Evolutionary conservation across 768 basidiomycete species (phyloP).

Genomic region (Termitomyces titanicus): DNA sequence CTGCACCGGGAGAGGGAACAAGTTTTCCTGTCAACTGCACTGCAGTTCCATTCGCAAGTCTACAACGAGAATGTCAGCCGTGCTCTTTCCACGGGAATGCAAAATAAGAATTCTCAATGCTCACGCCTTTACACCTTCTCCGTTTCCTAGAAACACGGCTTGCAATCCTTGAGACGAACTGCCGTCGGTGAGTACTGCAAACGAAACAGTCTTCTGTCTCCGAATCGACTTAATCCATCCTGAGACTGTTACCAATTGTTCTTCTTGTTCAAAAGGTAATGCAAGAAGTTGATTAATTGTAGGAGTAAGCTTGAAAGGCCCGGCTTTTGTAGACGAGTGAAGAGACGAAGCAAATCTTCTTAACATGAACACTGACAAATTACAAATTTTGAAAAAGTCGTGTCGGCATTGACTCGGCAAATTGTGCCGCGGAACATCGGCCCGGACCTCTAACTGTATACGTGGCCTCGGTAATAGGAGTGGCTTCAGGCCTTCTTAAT

Average conservation of each 20-base stretch:
- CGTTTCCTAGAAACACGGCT: slow-evolving; percentile 57
- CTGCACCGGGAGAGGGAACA: slow-evolving; percentile 38
- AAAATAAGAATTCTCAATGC: slow-evolving; percentile 2
- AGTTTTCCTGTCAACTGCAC: slow-evolving; percentile 33
- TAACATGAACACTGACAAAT: slow-evolving; percentile 1
- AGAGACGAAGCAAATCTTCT: slow-evolving; percentile 10
- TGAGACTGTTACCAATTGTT: slow-evolving; percentile 41
- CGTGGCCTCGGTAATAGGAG: not conserved
- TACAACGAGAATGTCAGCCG: not conserved
- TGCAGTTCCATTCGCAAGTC: slow-evolving; percentile 20
- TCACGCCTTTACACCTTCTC: slow-evolving; percentile 26
- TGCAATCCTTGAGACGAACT: slow-evolving; percentile 70
- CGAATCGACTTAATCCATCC: slow-evolving; percentile 89
- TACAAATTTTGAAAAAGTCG: not conserved
- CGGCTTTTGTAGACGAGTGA: not conserved
- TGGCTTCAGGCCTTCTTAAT: not conserved
- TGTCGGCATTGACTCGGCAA: not conserved
- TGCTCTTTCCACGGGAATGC: not conserved
- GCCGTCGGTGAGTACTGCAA: slow-evolving; percentile 81
- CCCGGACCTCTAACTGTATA: not conserved
- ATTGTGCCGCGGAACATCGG: not conserved
- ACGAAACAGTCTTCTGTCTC: slow-evolving; percentile 85
- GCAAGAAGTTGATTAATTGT: slow-evolving; percentile 15
- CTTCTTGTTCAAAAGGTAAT: not conserved
- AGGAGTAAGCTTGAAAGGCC: slow-evolving; percentile 13